Percentiles rank a stretch among this genome's conserved stretches.
These are phyloP conservation scores for Ophiosphaerella narmari DNA, from an alignment of 2,329 filamentous ascomycete genomes.

Conservation along the genomic window DNA sequence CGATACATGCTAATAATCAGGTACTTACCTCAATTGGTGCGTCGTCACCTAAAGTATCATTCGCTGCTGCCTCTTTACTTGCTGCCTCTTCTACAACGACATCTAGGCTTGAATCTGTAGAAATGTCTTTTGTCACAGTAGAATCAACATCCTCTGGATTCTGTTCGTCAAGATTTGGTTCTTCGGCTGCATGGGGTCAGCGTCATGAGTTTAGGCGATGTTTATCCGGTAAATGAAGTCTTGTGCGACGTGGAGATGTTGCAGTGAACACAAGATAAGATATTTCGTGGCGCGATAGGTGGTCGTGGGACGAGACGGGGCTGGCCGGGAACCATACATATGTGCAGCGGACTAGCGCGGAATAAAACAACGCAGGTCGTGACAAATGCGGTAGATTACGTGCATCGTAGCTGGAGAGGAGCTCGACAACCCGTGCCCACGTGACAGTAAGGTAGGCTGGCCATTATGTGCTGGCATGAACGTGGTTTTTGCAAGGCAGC, in stretches of 20 bases:
- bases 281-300: conserved; percentile 2
- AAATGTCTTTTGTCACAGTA: conserved; percentile 9
- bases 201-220: neutral
- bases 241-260: neutral
- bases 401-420: conserved; percentile 34
- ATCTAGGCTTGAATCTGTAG: conserved; percentile 9
- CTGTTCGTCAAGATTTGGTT: conserved; percentile 1
- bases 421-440: conserved; percentile 23
- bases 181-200: conserved; percentile 13
- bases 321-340: conserved; percentile 14
- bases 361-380: conserved; percentile 25
- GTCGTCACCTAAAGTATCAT: neutral
- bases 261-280: neutral
- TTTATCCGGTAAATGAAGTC: neutral
- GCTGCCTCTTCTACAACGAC: conserved; percentile 10
- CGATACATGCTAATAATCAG: no score
- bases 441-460: conserved; percentile 33
- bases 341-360: conserved; percentile 18
- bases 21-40: no score
- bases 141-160: conserved; percentile 5
- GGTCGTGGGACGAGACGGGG: conserved; percentile 9
- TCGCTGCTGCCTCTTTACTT: conserved; percentile 4
- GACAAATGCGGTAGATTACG: conserved; percentile 27
- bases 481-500: conserved; percentile 17
- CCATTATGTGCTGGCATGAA: conserved; percentile 13